Conservation (phyloP, 176 grass and related monocot species). For the Aechmea fasciata region DNA sequence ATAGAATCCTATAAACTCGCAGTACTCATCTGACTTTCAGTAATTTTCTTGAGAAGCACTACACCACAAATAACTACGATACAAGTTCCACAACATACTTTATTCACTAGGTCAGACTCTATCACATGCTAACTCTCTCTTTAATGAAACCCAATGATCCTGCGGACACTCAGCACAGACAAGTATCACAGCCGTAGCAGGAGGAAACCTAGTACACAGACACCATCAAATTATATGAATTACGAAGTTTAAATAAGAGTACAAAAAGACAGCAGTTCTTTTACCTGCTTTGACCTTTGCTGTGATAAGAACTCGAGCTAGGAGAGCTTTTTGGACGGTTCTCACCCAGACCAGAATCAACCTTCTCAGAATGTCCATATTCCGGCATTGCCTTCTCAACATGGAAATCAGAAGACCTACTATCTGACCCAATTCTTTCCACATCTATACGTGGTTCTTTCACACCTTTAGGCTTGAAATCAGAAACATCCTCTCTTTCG, state of each 20-base stretch:
- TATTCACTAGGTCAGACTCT: no score
- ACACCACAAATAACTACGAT: no score
- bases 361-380: constrained; percentile 37
- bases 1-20: no score
- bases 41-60: no score
- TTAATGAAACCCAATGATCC: no score
- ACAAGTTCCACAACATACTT: no score
- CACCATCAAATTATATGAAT: no score
- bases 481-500: constrained; percentile 49
- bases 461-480: constrained; percentile 35
- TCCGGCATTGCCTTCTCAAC: constrained; percentile 58
- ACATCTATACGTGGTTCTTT: constrained; percentile 44
- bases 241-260: background rate
- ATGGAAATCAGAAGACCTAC: constrained; percentile 35
- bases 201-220: no score
- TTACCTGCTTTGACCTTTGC: constrained; percentile 87
- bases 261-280: background rate
- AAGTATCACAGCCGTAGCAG: no score
- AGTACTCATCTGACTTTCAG: no score
- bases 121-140: no score
- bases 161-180: no score
- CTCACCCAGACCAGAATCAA: constrained; percentile 73
- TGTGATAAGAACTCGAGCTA: constrained; percentile 47
- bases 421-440: constrained; percentile 50
- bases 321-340: constrained; percentile 50